These are phyloP conservation scores for Colletotrichum shisoi DNA, from an alignment of 2,329 filamentous ascomycete species.

Conservation along the genomic window DNA sequence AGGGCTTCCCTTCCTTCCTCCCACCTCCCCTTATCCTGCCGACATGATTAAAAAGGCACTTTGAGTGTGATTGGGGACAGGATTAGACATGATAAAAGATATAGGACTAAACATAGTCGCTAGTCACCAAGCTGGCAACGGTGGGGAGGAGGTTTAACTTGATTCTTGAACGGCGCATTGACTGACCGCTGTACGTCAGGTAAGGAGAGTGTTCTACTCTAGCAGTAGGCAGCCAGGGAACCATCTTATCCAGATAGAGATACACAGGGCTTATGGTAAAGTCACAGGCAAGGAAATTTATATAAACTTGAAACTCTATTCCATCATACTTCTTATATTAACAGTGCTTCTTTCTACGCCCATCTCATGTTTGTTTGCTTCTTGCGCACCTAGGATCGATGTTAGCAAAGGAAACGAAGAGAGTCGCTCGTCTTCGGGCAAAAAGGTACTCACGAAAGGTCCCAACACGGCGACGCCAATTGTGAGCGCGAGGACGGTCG, in stretches of 20 bases:
- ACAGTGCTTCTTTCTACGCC: constrained; percentile 45
- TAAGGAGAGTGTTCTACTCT: constrained; percentile 15
- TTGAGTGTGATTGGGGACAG: background rate
- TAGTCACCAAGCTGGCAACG: constrained; percentile 9
- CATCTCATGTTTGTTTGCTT: constrained; percentile 75
- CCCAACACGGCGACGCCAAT: constrained; percentile 79
- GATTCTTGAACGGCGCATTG: background rate
- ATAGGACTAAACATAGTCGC: background rate
- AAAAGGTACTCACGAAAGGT: constrained; percentile 75
- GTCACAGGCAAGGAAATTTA: too few species aligned
- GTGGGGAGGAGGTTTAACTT: constrained; percentile 18
- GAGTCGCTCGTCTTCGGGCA: constrained; percentile 4
- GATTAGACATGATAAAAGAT: background rate
- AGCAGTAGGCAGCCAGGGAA: background rate
- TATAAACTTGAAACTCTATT: constrained; percentile 29
- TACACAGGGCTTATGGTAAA: background rate
- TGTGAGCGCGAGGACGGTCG: constrained; percentile 81
- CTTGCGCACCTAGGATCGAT: constrained; percentile 58
- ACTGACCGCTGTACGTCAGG: background rate
- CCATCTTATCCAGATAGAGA: background rate
- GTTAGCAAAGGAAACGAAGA: constrained; percentile 46
- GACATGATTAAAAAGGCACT: background rate
- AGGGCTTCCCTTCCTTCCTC: too few species aligned
- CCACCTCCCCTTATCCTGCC: too few species aligned
- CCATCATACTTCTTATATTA: constrained; percentile 27